These are phyloP conservation scores for Bipolaris victoriae DNA, from an alignment of 2,329 filamentous ascomycete genomes.

Conservation along the genomic window DNA sequence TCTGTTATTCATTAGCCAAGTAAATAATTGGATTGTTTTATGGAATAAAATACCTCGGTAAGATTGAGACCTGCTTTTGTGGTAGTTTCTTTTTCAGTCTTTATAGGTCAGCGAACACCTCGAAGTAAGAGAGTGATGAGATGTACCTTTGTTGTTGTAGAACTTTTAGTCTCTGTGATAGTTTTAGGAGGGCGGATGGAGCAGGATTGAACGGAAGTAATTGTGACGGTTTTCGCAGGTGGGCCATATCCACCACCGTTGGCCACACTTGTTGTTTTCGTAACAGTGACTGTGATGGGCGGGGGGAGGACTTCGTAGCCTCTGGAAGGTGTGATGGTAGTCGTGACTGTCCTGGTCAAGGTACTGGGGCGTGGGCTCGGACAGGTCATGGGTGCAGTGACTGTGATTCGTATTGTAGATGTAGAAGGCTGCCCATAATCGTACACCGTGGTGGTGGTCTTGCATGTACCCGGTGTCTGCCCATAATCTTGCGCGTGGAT, in stretches of 20 bases:
- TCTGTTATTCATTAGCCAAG: background rate
- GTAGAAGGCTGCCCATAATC: conserved; percentile 14
- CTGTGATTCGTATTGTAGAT: conserved; percentile 17
- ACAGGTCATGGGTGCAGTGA: conserved; percentile 14
- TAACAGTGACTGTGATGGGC: conserved; percentile 1
- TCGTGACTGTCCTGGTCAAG: background rate
- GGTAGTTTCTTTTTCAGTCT: conserved; percentile 6
- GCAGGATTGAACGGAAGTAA: conserved; percentile 1
- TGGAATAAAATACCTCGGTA: background rate
- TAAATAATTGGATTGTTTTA: background rate
- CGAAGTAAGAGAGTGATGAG: too few species aligned
- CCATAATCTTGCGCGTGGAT: conserved; percentile 4
- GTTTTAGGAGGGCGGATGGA: background rate
- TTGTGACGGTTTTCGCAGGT: conserved; percentile 6
- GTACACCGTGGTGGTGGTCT: conserved; percentile 7
- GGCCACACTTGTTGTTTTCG: background rate
- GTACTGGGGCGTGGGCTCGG: conserved; percentile 1
- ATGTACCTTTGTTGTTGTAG: conserved; percentile 14
- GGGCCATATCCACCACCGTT: background rate
- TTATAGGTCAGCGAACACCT: background rate
- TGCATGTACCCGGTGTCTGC: conserved; percentile 2
- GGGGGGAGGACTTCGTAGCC: background rate
- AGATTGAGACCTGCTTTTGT: conserved; percentile 4
- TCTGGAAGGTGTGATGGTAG: background rate
- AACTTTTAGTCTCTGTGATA: conserved; percentile 8